A percentile compares a stretch with the other conserved stretches of the same genome.
Conservation (phyloP, 2,329 filamentous ascomycete genomes). For the Amesomyces nigricolor region DNA sequence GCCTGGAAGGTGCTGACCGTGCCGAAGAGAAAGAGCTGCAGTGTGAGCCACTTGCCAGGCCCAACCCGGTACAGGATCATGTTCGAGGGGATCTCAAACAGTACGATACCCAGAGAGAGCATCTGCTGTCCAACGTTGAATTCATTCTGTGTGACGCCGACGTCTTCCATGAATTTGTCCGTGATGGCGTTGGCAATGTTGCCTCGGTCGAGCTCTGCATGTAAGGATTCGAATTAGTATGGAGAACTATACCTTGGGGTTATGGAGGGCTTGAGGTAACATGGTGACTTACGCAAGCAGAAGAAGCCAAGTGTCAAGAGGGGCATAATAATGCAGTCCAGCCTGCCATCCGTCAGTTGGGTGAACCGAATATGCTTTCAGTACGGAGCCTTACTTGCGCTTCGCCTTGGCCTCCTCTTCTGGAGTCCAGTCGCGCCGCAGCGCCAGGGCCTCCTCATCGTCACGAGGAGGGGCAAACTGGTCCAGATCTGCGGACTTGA, state of each 20-base stretch:
- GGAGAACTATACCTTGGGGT: too few species aligned
- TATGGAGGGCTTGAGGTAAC: too few species aligned
- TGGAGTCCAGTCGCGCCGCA: constrained; percentile 31
- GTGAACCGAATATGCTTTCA: too few species aligned
- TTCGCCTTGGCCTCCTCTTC: constrained; percentile 37
- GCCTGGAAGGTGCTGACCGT: constrained; percentile 50
- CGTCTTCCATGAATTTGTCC: constrained; percentile 24
- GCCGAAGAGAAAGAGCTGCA: constrained; percentile 39
- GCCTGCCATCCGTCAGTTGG: constrained; percentile 20
- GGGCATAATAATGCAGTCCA: constrained; percentile 40
- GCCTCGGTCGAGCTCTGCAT: constrained; percentile 34
- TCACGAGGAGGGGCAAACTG: constrained; percentile 12
- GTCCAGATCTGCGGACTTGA: constrained; percentile 1
- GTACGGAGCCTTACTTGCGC: constrained; percentile 31
- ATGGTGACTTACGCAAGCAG: constrained; percentile 33
- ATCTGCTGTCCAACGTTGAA: constrained; percentile 43
- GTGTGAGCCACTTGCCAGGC: constrained; percentile 45
- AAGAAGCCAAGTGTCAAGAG: constrained; percentile 39
- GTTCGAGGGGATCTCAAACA: constrained; percentile 43
- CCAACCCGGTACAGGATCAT: constrained; percentile 43
- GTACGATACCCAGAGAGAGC: constrained; percentile 42
- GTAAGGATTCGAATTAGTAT: too few species aligned
- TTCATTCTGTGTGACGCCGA: constrained; percentile 39
- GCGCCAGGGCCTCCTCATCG: constrained; percentile 31
- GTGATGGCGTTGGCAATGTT: constrained; percentile 32